Conservation (phyloP, 1,284 basidiomycete genomes). For the Apiotrichum porosum region DNA sequence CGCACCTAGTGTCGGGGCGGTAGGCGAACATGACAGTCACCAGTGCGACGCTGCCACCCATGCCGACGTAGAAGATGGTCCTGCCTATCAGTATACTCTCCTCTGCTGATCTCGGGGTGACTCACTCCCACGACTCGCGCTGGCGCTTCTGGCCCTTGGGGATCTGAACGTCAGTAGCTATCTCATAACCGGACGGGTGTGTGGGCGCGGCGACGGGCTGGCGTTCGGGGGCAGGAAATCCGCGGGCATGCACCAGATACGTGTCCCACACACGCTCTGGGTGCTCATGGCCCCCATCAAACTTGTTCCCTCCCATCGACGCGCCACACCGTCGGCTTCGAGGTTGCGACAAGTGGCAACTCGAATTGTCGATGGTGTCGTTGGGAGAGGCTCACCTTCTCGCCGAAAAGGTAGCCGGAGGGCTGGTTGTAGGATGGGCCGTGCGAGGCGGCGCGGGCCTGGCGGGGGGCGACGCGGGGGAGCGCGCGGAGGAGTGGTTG, state of each 20-base stretch:
- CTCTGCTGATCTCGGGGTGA: constrained; percentile 4
- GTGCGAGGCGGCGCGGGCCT: constrained; percentile 56
- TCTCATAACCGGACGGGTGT: not conserved
- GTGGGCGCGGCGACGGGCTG: not conserved
- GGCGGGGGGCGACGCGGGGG: constrained; percentile 6
- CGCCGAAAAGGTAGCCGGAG: constrained; percentile 77
- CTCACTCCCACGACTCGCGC: constrained; percentile 44
- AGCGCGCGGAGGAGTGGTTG: constrained; percentile 11
- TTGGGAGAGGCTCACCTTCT: constrained; percentile 84
- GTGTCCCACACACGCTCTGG: no score
- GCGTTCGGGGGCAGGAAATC: not conserved
- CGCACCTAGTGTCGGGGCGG: constrained; percentile 92
- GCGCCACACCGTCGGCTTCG: no score
- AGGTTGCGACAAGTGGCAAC: no score
- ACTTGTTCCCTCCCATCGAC: no score
- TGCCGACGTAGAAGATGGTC: constrained; percentile 75
- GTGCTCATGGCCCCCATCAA: no score
- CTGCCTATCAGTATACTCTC: constrained; percentile 14
- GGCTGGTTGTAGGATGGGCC: constrained; percentile 83
- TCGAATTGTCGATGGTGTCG: no score
- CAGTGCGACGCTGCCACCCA: constrained; percentile 81
- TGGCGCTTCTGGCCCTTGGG: constrained; percentile 27
- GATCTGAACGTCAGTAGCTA: constrained; percentile 14
- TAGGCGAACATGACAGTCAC: constrained; percentile 76
- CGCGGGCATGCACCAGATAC: no score